phyloP scores from a whole-genome alignment of 345 rosid genomes.

The Viola odorata region DNA sequence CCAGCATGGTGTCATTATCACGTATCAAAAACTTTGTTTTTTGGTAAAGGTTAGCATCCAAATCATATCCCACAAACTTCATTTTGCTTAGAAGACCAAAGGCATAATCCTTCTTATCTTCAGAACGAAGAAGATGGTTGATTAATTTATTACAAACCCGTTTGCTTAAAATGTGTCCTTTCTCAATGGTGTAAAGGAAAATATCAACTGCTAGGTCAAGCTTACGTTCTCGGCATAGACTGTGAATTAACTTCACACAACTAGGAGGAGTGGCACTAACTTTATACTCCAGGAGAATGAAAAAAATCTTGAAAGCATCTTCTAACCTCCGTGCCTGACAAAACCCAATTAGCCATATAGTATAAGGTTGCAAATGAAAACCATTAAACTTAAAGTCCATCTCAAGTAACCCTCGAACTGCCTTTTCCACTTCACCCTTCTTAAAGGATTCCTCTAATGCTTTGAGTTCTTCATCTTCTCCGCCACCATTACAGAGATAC shows the following conservation, averaged over 20 bases:
- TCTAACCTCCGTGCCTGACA: conserved; percentile 56
- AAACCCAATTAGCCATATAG: conserved; percentile 66
- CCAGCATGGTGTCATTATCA: background rate
- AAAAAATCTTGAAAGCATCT: conserved; percentile 60
- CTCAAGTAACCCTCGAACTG: conserved; percentile 46
- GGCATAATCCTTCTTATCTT: conserved; percentile 32
- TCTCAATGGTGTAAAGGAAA: conserved; percentile 62
- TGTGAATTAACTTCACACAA: conserved; percentile 61
- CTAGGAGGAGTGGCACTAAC: conserved; percentile 60
- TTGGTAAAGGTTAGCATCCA: conserved; percentile 37
- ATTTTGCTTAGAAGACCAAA: conserved; percentile 45
- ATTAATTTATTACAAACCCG: conserved; percentile 55
- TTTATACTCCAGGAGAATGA: conserved; percentile 43
- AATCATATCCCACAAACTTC: conserved; percentile 54
- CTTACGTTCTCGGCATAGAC: conserved; percentile 45
- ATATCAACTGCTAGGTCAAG: conserved; percentile 56
- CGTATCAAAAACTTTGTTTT: conserved; percentile 31
- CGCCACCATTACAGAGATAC: conserved; percentile 45
- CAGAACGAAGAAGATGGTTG: conserved; percentile 35
- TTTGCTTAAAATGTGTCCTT: conserved; percentile 48
- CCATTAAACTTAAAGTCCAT: conserved; percentile 46
- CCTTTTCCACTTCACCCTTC: conserved; percentile 58
- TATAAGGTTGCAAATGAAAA: conserved; percentile 53
- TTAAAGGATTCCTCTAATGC: conserved; percentile 45
- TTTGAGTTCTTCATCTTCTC: conserved; percentile 35